phyloP scores from a whole-genome alignment of 108 stramenopile genomes.

The Cyclotella atomus region DNA sequence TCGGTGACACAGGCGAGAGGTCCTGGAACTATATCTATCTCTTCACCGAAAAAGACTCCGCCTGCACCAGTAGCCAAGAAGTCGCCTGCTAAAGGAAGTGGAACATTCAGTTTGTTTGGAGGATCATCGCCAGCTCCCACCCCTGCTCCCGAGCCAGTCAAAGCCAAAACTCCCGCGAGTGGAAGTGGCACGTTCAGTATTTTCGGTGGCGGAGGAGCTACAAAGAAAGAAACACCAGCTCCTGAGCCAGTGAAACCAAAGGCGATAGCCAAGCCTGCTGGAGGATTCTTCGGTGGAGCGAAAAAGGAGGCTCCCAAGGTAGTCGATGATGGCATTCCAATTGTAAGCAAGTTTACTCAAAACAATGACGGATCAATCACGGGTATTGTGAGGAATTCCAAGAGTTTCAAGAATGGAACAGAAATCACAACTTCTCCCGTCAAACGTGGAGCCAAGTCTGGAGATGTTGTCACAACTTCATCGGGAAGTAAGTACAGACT shows the following conservation, averaged over 20 bases:
- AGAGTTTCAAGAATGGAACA: slow-evolving; percentile 72
- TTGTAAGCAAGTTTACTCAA: slow-evolving; percentile 75
- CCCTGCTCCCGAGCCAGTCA: slow-evolving; percentile 35
- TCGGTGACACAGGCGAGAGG: slow-evolving; percentile 17
- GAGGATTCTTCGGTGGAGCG: slow-evolving; percentile 18
- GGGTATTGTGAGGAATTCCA: slow-evolving; percentile 75
- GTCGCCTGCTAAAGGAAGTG: slow-evolving; percentile 21
- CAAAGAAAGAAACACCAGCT: slow-evolving; percentile 23
- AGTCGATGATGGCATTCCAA: slow-evolving; percentile 63
- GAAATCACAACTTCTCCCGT: slow-evolving; percentile 89
- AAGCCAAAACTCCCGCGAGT: slow-evolving; percentile 15
- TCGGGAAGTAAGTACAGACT: slow-evolving; percentile 86
- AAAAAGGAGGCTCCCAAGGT: slow-evolving; percentile 20
- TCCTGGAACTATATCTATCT: slow-evolving; percentile 39
- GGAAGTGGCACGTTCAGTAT: slow-evolving; percentile 7
- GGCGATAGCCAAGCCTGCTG: slow-evolving; percentile 22
- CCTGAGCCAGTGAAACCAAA: slow-evolving; percentile 20
- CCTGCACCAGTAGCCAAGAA: slow-evolving; percentile 28
- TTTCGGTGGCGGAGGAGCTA: slow-evolving; percentile 27
- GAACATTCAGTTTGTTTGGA: slow-evolving; percentile 43
- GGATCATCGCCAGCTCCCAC: slow-evolving; percentile 35
- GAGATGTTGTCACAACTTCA: slow-evolving; percentile 72
- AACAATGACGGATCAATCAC: slow-evolving; percentile 83
- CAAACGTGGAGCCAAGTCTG: slow-evolving; percentile 69
- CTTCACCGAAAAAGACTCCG: slow-evolving; percentile 15